These are phyloP conservation scores for Penicillium coffeae DNA, from an alignment of 495 filamentous ascomycete species.

Conservation along the genomic window DNA sequence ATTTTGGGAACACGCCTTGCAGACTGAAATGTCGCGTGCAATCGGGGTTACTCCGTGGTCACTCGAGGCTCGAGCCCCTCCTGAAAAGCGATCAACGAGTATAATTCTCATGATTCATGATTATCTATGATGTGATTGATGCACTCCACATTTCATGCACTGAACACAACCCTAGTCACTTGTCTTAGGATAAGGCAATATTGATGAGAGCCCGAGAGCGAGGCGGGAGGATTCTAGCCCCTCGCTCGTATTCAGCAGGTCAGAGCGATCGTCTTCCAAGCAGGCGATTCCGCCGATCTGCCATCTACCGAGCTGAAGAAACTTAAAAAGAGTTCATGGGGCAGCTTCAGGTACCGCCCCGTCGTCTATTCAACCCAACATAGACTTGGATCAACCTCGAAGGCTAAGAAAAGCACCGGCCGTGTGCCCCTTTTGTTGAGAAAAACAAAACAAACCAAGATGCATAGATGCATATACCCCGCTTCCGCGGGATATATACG, in stretches of 20 bases:
- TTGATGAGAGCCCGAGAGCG: background rate
- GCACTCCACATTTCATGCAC: too few species aligned
- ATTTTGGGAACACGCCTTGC: background rate
- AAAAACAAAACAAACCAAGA: too few species aligned
- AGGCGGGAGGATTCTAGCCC: background rate
- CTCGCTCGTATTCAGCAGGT: background rate
- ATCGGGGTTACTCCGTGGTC: too few species aligned
- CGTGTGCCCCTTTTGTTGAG: background rate
- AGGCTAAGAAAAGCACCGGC: too few species aligned
- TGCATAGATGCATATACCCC: background rate
- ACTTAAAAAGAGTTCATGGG: background rate
- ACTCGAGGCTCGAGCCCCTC: background rate
- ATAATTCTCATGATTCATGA: background rate
- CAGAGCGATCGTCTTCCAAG: background rate
- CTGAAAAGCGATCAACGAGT: background rate
- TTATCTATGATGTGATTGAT: too few species aligned
- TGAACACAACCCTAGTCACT: too few species aligned
- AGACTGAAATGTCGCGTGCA: background rate
- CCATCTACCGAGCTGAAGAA: background rate
- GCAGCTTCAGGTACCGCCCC: background rate
- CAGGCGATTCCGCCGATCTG: background rate
- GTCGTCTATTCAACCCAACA: background rate
- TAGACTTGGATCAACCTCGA: too few species aligned
- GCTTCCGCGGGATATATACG: background rate
- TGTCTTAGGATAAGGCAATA: too few species aligned